Conservation (phyloP, 768 basidiomycete species). For the Mrakia gelida region DNA sequence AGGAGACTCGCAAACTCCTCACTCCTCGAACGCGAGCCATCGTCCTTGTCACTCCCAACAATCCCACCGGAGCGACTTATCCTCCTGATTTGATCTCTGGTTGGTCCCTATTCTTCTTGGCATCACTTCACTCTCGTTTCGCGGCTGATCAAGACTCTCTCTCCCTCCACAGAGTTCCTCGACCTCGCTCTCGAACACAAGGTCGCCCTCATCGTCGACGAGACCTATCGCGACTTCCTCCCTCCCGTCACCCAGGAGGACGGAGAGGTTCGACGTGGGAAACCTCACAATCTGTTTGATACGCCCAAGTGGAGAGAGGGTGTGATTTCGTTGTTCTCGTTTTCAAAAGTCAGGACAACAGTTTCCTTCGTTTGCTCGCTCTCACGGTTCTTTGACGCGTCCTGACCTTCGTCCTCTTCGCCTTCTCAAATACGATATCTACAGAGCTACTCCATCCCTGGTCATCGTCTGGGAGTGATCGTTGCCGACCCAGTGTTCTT, state of each 20-base stretch:
- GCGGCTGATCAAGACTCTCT: neutral
- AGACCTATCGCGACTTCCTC: conserved; percentile 81
- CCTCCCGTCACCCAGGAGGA: conserved; percentile 48
- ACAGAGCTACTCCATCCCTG: conserved; percentile 52
- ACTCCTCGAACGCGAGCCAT: conserved; percentile 59
- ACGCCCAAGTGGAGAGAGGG: conserved; percentile 56
- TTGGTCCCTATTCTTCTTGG: neutral
- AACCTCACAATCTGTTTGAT: conserved; percentile 43
- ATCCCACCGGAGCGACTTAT: conserved; percentile 67
- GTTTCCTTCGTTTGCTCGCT: conserved; percentile 45
- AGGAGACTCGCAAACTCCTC: conserved; percentile 54
- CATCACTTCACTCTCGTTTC: neutral
- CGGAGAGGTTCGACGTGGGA: conserved; percentile 28
- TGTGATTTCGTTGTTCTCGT: conserved; percentile 69
- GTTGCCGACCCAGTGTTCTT: conserved; percentile 59
- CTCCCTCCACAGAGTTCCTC: conserved; percentile 52
- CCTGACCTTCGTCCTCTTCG: neutral
- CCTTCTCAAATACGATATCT: neutral
- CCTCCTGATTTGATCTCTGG: conserved; percentile 52
- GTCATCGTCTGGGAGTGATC: conserved; percentile 71
- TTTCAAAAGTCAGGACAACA: conserved; percentile 66
- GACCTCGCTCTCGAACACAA: conserved; percentile 54
- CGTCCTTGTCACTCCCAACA: conserved; percentile 70
- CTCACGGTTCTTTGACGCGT: neutral
- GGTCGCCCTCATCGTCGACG: conserved; percentile 73